Evolutionary conservation across 495 filamentous ascomycete genomes (phyloP).

Genomic region (Jackrogersella multiformis): DNA sequence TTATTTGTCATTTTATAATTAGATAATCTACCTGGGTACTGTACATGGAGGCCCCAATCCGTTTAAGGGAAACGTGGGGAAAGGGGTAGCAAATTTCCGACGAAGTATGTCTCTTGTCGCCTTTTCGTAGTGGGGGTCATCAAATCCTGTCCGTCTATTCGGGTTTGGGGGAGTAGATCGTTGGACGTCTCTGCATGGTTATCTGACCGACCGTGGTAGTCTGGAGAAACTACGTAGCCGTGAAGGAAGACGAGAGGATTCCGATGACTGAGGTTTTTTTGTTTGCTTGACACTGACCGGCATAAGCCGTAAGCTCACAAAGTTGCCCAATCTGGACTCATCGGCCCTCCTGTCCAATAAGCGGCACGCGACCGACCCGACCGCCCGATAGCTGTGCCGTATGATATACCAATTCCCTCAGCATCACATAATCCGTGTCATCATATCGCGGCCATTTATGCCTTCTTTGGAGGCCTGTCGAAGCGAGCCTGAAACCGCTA

Average conservation of each 20-base stretch:
- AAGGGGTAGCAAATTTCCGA: constrained; percentile 27
- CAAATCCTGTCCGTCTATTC: constrained; percentile 17
- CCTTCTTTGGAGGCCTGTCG: not conserved
- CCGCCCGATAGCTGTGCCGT: constrained; percentile 21
- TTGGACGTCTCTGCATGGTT: constrained; percentile 27
- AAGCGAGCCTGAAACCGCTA: constrained; percentile 17
- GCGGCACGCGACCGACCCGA: constrained; percentile 31
- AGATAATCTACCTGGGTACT: constrained; percentile 30
- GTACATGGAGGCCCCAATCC: not conserved
- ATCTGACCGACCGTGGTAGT: constrained; percentile 23
- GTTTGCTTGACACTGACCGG: constrained; percentile 8
- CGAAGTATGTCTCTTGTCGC: not conserved
- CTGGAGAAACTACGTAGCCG: constrained; percentile 18
- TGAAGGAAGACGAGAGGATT: constrained; percentile 15
- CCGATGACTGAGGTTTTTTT: constrained; percentile 29
- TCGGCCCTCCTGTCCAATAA: constrained; percentile 22
- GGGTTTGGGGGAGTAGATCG: constrained; percentile 28
- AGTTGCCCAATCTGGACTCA: constrained; percentile 23
- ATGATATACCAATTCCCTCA: constrained; percentile 25
- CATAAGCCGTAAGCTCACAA: constrained; percentile 37
- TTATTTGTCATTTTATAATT: constrained; percentile 30
- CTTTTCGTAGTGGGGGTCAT: constrained; percentile 32
- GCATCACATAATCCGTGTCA: constrained; percentile 33
- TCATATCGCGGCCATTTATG: constrained; percentile 32
- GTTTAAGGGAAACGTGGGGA: constrained; percentile 10